These are phyloP conservation scores for Boletellus deceptivus DNA, from an alignment of 1,284 basidiomycete species.

Conservation along the genomic window DNA sequence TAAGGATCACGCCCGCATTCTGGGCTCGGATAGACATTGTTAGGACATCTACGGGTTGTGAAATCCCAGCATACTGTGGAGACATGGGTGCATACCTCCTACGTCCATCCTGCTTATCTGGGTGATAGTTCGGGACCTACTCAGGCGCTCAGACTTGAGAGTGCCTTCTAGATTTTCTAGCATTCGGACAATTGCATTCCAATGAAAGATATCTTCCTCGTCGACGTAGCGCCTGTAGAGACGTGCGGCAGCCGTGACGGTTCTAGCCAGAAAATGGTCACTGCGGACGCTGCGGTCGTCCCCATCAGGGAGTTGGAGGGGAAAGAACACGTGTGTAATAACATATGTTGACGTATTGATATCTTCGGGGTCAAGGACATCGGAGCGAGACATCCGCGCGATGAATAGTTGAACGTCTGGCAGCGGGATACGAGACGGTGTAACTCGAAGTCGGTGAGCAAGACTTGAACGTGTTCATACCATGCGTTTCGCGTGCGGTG, in stretches of 20 bases:
- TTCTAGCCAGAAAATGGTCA: not conserved
- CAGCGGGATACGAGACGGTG: too few species aligned
- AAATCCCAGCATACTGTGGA: not conserved
- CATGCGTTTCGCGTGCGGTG: too few species aligned
- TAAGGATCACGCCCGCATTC: not conserved
- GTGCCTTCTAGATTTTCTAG: not conserved
- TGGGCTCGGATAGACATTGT: not conserved
- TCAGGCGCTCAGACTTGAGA: not conserved
- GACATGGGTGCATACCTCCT: not conserved
- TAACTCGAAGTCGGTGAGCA: too few species aligned
- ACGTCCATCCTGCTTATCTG: not conserved
- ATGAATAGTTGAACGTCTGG: too few species aligned
- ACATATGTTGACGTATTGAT: not conserved
- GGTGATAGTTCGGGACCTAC: not conserved
- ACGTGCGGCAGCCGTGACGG: not conserved
- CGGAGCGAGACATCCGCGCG: not conserved
- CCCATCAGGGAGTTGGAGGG: not conserved
- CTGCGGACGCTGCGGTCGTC: not conserved
- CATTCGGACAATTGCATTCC: not conserved
- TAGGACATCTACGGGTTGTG: not conserved
- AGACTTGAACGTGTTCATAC: too few species aligned
- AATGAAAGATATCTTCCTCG: not conserved
- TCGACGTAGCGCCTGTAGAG: not conserved
- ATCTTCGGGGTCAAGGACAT: not conserved
- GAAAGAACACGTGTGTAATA: not conserved